A percentile compares a stretch with the other conserved stretches of the same genome.
Evolutionary conservation across 2,329 filamentous ascomycete genomes (phyloP).

Genomic region (Thelonectria discophora): DNA sequence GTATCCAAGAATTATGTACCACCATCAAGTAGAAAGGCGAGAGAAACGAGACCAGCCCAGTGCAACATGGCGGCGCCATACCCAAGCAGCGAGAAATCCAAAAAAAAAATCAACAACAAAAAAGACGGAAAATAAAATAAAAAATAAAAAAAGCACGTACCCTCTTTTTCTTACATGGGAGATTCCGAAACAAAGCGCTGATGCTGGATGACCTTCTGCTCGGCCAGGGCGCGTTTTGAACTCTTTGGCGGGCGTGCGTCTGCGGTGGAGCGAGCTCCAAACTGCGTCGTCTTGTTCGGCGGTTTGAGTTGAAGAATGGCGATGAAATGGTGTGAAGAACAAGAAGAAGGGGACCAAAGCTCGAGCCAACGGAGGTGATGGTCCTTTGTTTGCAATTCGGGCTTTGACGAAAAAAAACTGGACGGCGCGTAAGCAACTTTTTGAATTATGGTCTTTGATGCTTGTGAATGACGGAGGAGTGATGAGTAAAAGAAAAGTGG

Average conservation of each 20-base stretch:
- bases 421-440: background rate
- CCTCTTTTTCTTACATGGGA: constrained; percentile 9
- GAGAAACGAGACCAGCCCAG: background rate
- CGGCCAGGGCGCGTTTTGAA: constrained; percentile 24
- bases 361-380: constrained; percentile 7
- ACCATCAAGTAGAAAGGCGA: background rate
- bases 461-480: background rate
- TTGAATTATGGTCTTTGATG: background rate
- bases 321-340: background rate
- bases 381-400: background rate
- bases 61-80: background rate
- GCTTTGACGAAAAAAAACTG: background rate
- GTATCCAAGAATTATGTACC: too few species aligned
- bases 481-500: background rate
- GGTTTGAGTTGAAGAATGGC: background rate
- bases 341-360: background rate
- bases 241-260: constrained; percentile 7
- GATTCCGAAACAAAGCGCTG: constrained; percentile 19
- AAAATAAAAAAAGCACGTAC: constrained; percentile 27
- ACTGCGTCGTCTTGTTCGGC: background rate
- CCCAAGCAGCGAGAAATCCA: background rate
- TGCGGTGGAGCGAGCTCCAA: constrained; percentile 9
- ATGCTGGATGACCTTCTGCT: constrained; percentile 3
- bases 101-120: background rate
- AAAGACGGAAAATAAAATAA: too few species aligned